A percentile compares a stretch with the other conserved stretches of the same genome.
Conservation (phyloP, 1,284 basidiomycete species). For the Dichomitus squalens region DNA sequence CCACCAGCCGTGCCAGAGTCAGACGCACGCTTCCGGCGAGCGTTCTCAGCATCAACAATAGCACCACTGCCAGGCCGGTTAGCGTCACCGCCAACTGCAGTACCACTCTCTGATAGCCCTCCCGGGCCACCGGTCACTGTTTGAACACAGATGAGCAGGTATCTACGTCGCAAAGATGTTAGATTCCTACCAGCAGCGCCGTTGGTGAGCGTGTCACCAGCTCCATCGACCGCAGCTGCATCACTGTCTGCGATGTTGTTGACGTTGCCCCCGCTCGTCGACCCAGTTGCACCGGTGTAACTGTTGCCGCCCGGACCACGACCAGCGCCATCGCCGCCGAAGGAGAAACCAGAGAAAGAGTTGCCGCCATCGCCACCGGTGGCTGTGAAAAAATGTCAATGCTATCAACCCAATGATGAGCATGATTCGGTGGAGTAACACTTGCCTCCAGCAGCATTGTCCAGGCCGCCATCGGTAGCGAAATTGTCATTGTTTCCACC, state of each 20-base stretch:
- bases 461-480: neutral
- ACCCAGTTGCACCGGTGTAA: constrained; percentile 24
- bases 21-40: constrained; percentile 19
- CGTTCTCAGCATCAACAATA: neutral
- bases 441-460: constrained; percentile 6
- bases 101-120: constrained; percentile 30
- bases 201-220: neutral
- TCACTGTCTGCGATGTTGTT: constrained; percentile 17
- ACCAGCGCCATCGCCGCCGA: constrained; percentile 25
- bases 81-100: constrained; percentile 29
- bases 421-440: neutral
- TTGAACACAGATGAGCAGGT: constrained; percentile 21
- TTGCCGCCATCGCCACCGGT: constrained; percentile 16
- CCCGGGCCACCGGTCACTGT: constrained; percentile 14
- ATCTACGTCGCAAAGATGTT: neutral
- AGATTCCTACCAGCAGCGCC: neutral
- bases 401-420: neutral
- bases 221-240: constrained; percentile 11
- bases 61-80: neutral
- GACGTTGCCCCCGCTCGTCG: constrained; percentile 24
- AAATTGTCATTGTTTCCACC: constrained; percentile 27
- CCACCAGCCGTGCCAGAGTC: constrained; percentile 27
- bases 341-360: constrained; percentile 28
- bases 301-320: constrained; percentile 31
- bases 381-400: constrained; percentile 11